Evolutionary conservation across 768 basidiomycete species (phyloP), one percentile per base, ranked within the genome.

Genomic region (Boletus fagicola): DNA sequence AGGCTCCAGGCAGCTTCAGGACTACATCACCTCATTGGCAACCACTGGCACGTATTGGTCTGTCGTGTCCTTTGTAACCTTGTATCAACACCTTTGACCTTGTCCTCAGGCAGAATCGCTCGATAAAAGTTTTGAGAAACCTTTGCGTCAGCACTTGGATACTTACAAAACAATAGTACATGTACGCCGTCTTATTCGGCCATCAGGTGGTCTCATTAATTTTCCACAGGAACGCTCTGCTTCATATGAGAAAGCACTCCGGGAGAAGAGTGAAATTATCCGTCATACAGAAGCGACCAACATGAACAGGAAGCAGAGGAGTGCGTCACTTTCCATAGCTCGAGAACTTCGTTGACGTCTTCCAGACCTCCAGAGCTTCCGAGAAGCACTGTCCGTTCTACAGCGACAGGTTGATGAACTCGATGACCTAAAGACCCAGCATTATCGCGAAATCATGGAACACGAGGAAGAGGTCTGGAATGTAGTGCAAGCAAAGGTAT

Each of bases 401-500:
- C 94, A 96, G 64, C 79, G 85, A 40, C 93, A 96, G 71, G 93
- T 98, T 0, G 92, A 96, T 64, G 94, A 94, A 57, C 77, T 97
- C 3, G 94, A 98, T 72, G 84, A 84, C 53, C 76, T 98, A 54
- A 96, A 95, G 68, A 82, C 77, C 9, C 78, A 82, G 8, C 93
- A 98, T 74, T 95, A 98, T 66, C 83, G 87, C 61, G 87, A 93
- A 64, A 93, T 96, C 52, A 75, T 94, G 49, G 90, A 92, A 57
- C 94, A 94, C 63, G 94, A 97, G 74, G 92, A 95, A 63, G 87
- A 96, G 71, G 88, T 93, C n/a, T 98, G 95, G 95, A 86, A 94
- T 64, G 83, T 85, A 15, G 92, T 96, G 7, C 86, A 95, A 69
- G 83, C 80, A 60, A 96, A 95, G 78, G 89, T 90, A 62, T 71